phyloP scores from a whole-genome alignment of 371 early-diverging fungal species.

The Mortierella sp. region DNA sequence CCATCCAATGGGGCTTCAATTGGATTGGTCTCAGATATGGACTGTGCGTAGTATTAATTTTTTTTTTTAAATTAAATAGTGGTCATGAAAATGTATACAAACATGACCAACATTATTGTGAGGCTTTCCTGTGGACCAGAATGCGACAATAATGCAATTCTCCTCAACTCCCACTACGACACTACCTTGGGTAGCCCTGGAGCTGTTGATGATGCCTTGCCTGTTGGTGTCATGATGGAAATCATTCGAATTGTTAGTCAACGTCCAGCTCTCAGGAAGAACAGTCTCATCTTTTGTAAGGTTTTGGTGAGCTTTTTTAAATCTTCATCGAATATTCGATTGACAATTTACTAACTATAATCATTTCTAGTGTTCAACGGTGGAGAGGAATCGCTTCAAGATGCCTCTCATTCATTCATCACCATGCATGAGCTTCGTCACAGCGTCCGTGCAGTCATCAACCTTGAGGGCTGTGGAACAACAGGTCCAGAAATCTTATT shows the following conservation, averaged over 20 bases:
- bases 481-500: conserved; percentile 80
- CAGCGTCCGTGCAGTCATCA: conserved; percentile 74
- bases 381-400: conserved; percentile 83
- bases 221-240: conserved; percentile 82
- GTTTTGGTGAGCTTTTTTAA: too few species aligned
- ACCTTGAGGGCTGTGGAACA: conserved; percentile 82
- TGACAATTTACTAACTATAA: not conserved
- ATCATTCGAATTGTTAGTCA: conserved; percentile 71
- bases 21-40: too few species aligned
- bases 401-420: conserved; percentile 82
- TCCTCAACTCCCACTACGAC: conserved; percentile 81
- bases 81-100: conserved; percentile 74
- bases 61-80: conserved; percentile 42
- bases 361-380: conserved; percentile 75
- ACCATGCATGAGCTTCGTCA: conserved; percentile 70
- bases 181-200: conserved; percentile 73
- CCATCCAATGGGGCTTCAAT: too few species aligned
- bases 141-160: conserved; percentile 74
- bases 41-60: not conserved
- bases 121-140: conserved; percentile 74
- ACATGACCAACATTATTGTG: conserved; percentile 80
- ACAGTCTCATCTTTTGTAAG: conserved; percentile 72
- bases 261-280: conserved; percentile 60
- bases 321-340: too few species aligned
- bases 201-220: conserved; percentile 78